Percentiles rank a stretch among this genome's conserved stretches.
phyloP scores from a whole-genome alignment of 2,329 filamentous ascomycete species.

The Thielaviopsis euricoi region DNA sequence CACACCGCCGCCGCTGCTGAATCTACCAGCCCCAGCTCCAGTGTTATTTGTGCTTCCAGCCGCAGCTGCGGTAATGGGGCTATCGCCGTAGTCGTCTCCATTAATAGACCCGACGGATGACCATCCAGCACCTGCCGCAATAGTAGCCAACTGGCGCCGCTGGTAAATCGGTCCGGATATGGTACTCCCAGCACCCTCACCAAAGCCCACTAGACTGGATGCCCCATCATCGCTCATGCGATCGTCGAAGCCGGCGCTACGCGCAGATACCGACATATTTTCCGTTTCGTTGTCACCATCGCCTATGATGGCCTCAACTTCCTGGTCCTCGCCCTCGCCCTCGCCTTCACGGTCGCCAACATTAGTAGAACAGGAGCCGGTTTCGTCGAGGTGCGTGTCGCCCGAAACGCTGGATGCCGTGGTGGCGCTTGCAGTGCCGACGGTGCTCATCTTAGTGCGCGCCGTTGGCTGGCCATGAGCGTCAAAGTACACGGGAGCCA shows the following conservation, averaged over 20 bases:
- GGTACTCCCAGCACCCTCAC: constrained; percentile 76
- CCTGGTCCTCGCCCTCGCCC: constrained; percentile 44
- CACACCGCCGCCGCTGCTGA: neutral
- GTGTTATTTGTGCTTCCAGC: neutral
- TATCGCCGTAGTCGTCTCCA: neutral
- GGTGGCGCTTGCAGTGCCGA: constrained; percentile 79
- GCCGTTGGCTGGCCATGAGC: constrained; percentile 49
- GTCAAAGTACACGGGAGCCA: constrained; percentile 58
- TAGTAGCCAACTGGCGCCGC: constrained; percentile 22
- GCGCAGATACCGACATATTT: constrained; percentile 39
- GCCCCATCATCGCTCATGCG: constrained; percentile 76
- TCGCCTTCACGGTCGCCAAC: constrained; percentile 49
- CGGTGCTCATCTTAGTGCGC: constrained; percentile 68
- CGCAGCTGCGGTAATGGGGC: neutral
- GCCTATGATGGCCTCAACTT: constrained; percentile 42
- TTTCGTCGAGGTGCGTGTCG: constrained; percentile 32
- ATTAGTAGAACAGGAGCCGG: constrained; percentile 3
- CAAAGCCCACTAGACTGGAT: constrained; percentile 76
- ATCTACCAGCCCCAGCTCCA: neutral
- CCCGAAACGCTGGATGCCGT: constrained; percentile 46
- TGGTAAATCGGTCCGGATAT: constrained; percentile 63
- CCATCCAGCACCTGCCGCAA: constrained; percentile 1
- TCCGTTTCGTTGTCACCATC: constrained; percentile 33
- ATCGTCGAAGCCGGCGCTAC: constrained; percentile 39
- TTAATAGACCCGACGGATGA: neutral